Evolutionary conservation across 169 alveolate species (phyloP).

Genomic region (Cryptosporidium andersoni): DNA sequence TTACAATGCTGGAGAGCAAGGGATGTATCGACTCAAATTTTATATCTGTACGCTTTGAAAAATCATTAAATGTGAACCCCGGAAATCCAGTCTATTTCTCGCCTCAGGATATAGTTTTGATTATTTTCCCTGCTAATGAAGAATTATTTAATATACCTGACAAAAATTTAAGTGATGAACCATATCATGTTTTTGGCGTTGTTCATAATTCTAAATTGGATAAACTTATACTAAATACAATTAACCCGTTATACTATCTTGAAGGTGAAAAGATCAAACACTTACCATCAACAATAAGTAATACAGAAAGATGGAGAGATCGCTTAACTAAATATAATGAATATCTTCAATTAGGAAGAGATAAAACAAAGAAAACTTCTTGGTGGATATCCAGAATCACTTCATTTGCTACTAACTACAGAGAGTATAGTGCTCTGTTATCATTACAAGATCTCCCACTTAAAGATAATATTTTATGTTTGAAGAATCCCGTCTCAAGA

Average conservation of each 20-base stretch:
- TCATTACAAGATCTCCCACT: conserved; percentile 34
- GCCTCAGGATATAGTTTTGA: conserved; percentile 46
- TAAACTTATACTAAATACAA: conserved; percentile 3
- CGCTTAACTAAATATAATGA: conserved; percentile 11
- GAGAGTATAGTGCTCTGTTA: conserved; percentile 56
- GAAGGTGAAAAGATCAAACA: conserved; percentile 3
- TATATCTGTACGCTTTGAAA: conserved; percentile 6
- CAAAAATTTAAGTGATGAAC: not conserved
- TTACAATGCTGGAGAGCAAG: conserved; percentile 8
- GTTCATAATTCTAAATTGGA: conserved; percentile 63
- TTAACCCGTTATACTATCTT: conserved; percentile 43
- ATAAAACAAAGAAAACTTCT: not conserved
- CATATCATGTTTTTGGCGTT: conserved; percentile 49
- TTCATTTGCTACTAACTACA: conserved; percentile 51
- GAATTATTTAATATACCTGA: not conserved
- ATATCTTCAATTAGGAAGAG: not conserved
- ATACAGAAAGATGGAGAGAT: conserved; percentile 10
- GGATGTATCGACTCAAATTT: conserved; percentile 2
- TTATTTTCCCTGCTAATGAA: conserved; percentile 19
- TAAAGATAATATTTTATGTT: conserved; percentile 25
- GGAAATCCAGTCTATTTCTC: conserved; percentile 34
- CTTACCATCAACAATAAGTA: conserved; percentile 10
- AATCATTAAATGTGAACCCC: not conserved
- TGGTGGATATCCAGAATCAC: conserved; percentile 58
- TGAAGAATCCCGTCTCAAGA: not conserved